These are phyloP conservation scores for Croton laevigatus DNA, from an alignment of 441 rosid genomes.

Conservation along the genomic window DNA sequence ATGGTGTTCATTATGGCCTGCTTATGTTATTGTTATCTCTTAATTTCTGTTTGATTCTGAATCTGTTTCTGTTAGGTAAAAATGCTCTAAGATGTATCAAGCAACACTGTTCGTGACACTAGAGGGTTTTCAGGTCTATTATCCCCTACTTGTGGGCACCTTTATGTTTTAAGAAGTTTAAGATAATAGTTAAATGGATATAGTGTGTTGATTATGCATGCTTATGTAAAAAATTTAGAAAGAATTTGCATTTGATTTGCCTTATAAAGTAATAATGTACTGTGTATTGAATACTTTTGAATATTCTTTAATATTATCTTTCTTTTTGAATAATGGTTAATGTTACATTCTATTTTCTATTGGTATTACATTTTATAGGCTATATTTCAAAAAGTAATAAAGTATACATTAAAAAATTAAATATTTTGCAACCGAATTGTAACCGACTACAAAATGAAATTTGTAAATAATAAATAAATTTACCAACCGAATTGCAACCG, in stretches of 20 bases:
- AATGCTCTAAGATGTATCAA: slow-evolving; percentile 98
- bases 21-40: neutral
- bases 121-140: slow-evolving; percentile 91
- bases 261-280: neutral
- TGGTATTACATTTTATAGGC: no score
- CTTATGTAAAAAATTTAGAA: slow-evolving; percentile 1
- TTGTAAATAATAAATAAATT: no score
- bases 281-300: no score
- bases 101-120: slow-evolving; percentile 70
- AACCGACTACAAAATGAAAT: no score
- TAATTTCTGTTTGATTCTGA: neutral
- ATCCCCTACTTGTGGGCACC: slow-evolving; percentile 6
- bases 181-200: neutral
- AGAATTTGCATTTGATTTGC: neutral
- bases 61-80: slow-evolving; percentile 52
- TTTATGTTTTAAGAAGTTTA: neutral
- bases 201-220: neutral
- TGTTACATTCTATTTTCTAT: no score
- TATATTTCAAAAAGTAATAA: no score
- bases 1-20: neutral
- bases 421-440: no score
- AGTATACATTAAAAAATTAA: no score
- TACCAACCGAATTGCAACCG: no score
- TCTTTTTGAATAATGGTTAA: no score
- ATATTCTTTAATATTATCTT: no score